Evolutionary conservation across 306 rosid species (phyloP), one percentile per base, ranked within the genome.

Genomic region (Dalbergia cultrata): DNA sequence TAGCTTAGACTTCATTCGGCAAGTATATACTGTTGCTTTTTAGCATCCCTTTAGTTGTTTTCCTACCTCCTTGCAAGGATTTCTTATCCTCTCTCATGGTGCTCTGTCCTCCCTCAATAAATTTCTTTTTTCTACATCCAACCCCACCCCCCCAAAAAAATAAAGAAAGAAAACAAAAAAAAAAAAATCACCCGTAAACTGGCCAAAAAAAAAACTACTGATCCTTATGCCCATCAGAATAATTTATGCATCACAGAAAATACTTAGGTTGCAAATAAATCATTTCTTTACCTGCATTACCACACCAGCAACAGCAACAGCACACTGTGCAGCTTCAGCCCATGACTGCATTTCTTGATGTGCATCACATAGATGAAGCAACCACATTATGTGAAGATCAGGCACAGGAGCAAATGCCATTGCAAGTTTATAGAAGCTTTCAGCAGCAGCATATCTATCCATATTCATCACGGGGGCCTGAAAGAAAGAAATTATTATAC

Each of bases 301-400:
- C 85, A 95, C 97, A 77, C 97, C 98, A 60, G 99, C 98, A 67
- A 95, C 98, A 18, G 97, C 99, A 22, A 95, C 99, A 31, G 99
- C 96, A 86, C 99, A 95, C 85, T 95, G 99, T 74, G 99, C 99
- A 81, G 99, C 94, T 90, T 95, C 99, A 12, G 98, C 99, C 98
- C 98, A 93, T 19, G 99, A 95, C 82, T 93, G 99, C 97, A 95
- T 91, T 90, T 95, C 98, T 74, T 93, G 99, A 81, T 95, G 99
- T 1, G 99, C 99, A 84, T 95, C 99, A 82, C 99, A 95, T 39
- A 95, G 85, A 89, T 95, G 99, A 59, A 95, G 93, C 83, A 95
- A 86, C 99, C 99, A 95, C 99, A 95, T 95, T 77, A 95, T 95
- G 89, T 95, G 98, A 83, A 95, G 99, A 90, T 95, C 99, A 68